Evolutionary conservation across 2,329 filamentous ascomycete genomes (phyloP).

Genomic region (Phoma sp.): DNA sequence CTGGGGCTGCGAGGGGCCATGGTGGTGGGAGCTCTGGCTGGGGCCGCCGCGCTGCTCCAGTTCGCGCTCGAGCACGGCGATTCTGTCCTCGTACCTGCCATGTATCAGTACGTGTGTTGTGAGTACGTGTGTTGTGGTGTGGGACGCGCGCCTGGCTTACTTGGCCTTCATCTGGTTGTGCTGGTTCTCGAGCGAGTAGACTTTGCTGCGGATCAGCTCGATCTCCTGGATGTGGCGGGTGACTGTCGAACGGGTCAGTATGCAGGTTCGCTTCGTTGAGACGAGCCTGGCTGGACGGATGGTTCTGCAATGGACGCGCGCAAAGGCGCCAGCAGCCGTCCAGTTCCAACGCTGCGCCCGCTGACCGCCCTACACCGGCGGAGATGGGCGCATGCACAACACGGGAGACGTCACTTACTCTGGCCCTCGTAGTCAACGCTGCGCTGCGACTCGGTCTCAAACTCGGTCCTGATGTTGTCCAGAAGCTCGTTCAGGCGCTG

Average conservation of each 20-base stretch:
- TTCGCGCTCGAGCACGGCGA: constrained; percentile 84
- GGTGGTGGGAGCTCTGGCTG: constrained; percentile 75
- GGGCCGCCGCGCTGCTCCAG: constrained; percentile 75
- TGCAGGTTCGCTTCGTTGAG: background rate
- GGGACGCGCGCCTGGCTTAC: constrained; percentile 61
- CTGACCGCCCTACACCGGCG: background rate
- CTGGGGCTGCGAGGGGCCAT: constrained; percentile 75
- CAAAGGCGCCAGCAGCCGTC: background rate
- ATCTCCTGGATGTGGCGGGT: constrained; percentile 92
- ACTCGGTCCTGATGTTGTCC: constrained; percentile 89
- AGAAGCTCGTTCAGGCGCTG: constrained; percentile 88
- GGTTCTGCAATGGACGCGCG: background rate
- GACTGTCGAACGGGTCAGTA: constrained; percentile 62
- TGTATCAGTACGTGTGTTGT: background rate
- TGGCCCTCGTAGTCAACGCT: constrained; percentile 91
- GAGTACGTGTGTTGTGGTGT: constrained; percentile 21
- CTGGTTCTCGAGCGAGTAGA: constrained; percentile 89
- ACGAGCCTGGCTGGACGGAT: too few relatives aligned
- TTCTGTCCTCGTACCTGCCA: constrained; percentile 89
- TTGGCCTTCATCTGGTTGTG: constrained; percentile 90
- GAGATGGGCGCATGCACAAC: background rate
- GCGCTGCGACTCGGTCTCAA: constrained; percentile 82
- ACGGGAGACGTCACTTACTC: constrained; percentile 69
- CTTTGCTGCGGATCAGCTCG: constrained; percentile 90
- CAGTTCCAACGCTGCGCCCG: background rate